Evolutionary conservation across 495 filamentous ascomycete species (phyloP).

Genomic region (Neurospora terricola): DNA sequence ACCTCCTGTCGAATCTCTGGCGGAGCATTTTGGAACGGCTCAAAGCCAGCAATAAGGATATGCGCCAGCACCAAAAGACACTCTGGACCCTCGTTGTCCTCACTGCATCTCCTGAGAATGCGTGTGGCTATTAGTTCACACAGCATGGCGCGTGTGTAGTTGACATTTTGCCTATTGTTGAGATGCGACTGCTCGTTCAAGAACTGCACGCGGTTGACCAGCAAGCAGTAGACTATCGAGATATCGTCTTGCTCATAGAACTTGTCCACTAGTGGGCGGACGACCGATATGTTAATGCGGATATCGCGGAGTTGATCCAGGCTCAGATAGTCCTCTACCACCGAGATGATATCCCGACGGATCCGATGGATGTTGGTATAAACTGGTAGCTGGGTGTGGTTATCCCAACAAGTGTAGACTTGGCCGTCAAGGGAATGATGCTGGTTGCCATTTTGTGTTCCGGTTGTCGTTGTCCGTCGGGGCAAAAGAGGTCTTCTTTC

Average conservation of each 20-base stretch:
- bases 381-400: slow-evolving; percentile 38
- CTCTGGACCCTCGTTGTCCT: slow-evolving; percentile 50
- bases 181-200: slow-evolving; percentile 55
- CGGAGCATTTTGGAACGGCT: slow-evolving; percentile 63
- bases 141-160: slow-evolving; percentile 53
- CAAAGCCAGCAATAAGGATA: slow-evolving; percentile 62
- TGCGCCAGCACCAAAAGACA: slow-evolving; percentile 56
- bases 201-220: slow-evolving; percentile 63
- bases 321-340: slow-evolving; percentile 44
- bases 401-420: slow-evolving; percentile 15
- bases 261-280: slow-evolving; percentile 59
- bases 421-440: slow-evolving; percentile 12
- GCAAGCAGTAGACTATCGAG: slow-evolving; percentile 57
- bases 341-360: slow-evolving; percentile 39
- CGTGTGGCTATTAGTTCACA: slow-evolving; percentile 60
- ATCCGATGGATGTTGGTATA: slow-evolving; percentile 45
- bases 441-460: slow-evolving; percentile 4
- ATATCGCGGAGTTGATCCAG: slow-evolving; percentile 58
- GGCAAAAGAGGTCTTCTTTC: slow-evolving; percentile 20
- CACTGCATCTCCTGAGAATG: slow-evolving; percentile 56
- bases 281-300: slow-evolving; percentile 59
- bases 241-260: slow-evolving; percentile 60
- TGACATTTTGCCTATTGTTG: slow-evolving; percentile 59
- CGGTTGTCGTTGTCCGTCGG: slow-evolving; percentile 16
- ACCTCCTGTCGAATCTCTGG: slow-evolving; percentile 42